A percentile compares a stretch with the other conserved stretches of the same genome.
Conservation (phyloP, 129 eudicot genomes). For the Escallonia herrerae region DNA sequence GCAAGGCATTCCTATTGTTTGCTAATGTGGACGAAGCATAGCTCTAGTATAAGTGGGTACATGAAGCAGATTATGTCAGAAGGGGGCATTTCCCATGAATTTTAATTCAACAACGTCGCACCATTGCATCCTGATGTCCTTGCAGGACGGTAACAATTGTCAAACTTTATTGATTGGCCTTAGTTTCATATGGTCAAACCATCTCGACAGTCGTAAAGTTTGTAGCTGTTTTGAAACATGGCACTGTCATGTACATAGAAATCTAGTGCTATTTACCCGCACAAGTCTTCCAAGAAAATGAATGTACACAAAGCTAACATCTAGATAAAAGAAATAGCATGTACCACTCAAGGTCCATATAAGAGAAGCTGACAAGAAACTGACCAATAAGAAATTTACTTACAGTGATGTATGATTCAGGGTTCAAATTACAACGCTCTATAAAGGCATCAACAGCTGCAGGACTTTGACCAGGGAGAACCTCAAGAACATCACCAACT, state of each 20-base stretch:
- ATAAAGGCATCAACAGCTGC: slow-evolving; percentile 75
- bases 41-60: no score
- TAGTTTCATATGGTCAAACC: not conserved
- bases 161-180: not conserved
- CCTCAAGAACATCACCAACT: slow-evolving; percentile 90
- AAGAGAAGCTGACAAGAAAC: not conserved
- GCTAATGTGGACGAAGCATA: not conserved
- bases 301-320: not conserved
- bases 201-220: no score
- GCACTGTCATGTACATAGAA: not conserved
- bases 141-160: no score
- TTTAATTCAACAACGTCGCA: no score
- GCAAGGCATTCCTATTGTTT: not conserved
- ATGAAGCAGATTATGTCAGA: no score
- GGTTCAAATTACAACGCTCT: slow-evolving; percentile 65
- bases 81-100: no score
- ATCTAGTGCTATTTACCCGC: not conserved
- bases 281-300: not conserved
- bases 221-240: not conserved
- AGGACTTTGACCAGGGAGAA: slow-evolving; percentile 78
- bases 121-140: no score
- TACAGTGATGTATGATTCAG: slow-evolving; percentile 73
- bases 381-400: slow-evolving; percentile 12
- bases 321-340: not conserved
- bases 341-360: no score